Evolutionary conservation across 176 grass and related monocot species (phyloP).

Genomic region (Zizania latifolia): DNA sequence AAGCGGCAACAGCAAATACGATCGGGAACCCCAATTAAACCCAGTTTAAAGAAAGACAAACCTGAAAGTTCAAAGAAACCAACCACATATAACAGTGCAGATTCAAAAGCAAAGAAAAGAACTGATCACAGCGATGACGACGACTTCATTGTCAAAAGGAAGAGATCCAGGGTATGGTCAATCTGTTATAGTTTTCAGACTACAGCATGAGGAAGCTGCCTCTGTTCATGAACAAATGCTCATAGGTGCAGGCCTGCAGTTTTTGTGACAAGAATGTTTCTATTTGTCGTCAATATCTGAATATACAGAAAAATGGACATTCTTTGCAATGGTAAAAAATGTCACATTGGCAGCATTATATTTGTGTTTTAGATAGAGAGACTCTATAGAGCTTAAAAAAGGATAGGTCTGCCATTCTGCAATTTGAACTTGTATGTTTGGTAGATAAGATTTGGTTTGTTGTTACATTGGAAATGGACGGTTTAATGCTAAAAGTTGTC

Average conservation of each 20-base stretch:
- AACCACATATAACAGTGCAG: slow-evolving; percentile 29
- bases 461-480: background rate
- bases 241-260: background rate
- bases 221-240: background rate
- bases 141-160: slow-evolving; percentile 61
- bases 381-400: background rate
- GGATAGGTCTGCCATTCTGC: background rate
- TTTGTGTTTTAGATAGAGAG: background rate
- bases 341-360: background rate
- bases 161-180: slow-evolving; percentile 45
- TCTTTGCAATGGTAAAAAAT: slow-evolving; percentile 5
- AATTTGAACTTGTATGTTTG: background rate
- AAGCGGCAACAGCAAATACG: slow-evolving; percentile 58
- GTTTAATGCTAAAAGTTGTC: background rate
- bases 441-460: background rate
- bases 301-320: background rate
- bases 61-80: slow-evolving; percentile 66
- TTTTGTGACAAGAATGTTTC: background rate
- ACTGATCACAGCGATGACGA: slow-evolving; percentile 55
- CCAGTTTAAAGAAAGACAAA: slow-evolving; percentile 36
- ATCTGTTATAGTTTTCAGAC: background rate
- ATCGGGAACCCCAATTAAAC: slow-evolving; percentile 50
- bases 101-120: slow-evolving; percentile 66
- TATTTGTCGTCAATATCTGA: background rate
- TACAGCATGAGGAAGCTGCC: background rate